A percentile compares a stretch with the other conserved stretches of the same genome.
Evolutionary conservation across 1,284 basidiomycete genomes (phyloP).

Genomic region (Puccinia brachypodii): DNA sequence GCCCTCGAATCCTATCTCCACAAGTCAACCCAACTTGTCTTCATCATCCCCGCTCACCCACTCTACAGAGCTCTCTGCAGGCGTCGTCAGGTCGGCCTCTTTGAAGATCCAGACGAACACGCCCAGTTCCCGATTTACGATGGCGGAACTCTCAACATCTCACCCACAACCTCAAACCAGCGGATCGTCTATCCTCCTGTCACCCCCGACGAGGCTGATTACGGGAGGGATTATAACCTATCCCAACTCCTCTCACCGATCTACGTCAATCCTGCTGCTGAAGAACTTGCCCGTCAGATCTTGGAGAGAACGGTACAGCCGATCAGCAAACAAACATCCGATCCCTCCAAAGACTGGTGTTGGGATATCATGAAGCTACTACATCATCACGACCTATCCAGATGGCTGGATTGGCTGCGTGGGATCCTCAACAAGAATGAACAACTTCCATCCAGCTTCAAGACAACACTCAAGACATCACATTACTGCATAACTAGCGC

Average conservation of each 20-base stretch:
- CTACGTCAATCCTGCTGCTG: constrained; percentile 33
- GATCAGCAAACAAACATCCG: background rate
- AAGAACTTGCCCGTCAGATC: constrained; percentile 18
- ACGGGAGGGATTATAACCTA: constrained; percentile 1
- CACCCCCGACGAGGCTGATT: background rate
- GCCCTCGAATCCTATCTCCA: constrained; percentile 27
- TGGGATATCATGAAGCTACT: constrained; percentile 41
- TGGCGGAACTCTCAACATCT: background rate
- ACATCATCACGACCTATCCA: constrained; percentile 22
- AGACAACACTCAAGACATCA: constrained; percentile 6
- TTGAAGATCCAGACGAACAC: constrained; percentile 38
- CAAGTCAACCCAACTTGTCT: constrained; percentile 31
- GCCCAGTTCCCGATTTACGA: constrained; percentile 27
- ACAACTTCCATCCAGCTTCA: background rate
- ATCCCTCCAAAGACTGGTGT: background rate
- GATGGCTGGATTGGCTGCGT: constrained; percentile 36
- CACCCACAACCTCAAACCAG: background rate
- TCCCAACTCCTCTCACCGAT: constrained; percentile 27
- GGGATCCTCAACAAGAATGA: constrained; percentile 4
- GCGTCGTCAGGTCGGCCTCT: constrained; percentile 6
- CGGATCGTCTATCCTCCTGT: constrained; percentile 16
- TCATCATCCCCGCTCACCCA: constrained; percentile 26
- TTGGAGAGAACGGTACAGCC: constrained; percentile 21
- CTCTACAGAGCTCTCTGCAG: constrained; percentile 23
- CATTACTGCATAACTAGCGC: background rate